Conservation (phyloP, 306 rosid genomes). For the Lablab purpureus region DNA sequence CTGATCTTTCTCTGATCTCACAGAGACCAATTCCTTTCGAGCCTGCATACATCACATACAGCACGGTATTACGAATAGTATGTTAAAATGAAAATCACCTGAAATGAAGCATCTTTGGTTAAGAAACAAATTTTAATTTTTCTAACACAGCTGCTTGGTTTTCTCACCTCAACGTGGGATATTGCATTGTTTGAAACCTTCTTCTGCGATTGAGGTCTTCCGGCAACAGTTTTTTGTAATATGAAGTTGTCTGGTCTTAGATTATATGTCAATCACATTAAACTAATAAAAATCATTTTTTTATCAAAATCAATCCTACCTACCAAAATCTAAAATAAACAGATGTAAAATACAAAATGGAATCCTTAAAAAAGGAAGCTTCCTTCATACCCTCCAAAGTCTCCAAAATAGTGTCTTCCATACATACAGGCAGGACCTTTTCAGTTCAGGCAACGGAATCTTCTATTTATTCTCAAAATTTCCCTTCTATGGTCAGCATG, state of each 20-base stretch:
- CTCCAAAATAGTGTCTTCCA: background rate
- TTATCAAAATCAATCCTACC: background rate
- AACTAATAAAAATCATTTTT: background rate
- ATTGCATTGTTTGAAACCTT: conserved; percentile 37
- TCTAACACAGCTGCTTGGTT: conserved; percentile 24
- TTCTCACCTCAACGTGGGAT: conserved; percentile 58
- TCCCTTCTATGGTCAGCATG: no score
- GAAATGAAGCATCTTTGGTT: conserved; percentile 29
- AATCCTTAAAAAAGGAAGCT: background rate
- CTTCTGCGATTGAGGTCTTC: conserved; percentile 45
- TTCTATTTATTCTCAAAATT: no score
- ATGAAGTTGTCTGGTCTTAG: conserved; percentile 31
- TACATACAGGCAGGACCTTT: background rate
- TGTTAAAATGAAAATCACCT: conserved; percentile 11
- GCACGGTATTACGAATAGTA: conserved; percentile 11
- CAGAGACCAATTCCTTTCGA: background rate
- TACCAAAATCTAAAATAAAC: background rate
- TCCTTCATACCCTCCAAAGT: background rate
- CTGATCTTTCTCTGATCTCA: conserved; percentile 1
- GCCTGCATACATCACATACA: conserved; percentile 52
- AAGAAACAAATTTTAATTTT: conserved; percentile 13
- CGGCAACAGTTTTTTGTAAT: conserved; percentile 28
- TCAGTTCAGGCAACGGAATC: no score
- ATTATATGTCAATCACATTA: background rate
- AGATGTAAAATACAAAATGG: background rate